These are phyloP conservation scores for Aspergillus heteromorphus DNA, from an alignment of 495 filamentous ascomycete genomes.

Conservation along the genomic window DNA sequence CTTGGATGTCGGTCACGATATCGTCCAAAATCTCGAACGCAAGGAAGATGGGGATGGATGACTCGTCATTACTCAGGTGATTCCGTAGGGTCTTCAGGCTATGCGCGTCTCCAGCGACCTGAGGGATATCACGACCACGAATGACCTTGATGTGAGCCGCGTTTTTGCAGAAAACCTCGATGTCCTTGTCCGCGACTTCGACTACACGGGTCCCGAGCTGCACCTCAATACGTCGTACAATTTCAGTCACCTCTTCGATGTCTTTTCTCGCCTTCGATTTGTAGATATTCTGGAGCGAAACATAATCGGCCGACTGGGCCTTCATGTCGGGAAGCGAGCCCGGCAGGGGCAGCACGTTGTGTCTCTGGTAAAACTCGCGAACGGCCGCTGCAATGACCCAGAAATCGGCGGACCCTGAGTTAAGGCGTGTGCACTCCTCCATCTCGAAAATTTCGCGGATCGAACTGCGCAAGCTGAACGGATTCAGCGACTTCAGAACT, in stretches of 20 bases:
- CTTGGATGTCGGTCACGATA: slow-evolving; percentile 41
- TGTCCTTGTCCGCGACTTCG: slow-evolving; percentile 63
- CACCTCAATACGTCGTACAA: slow-evolving; percentile 57
- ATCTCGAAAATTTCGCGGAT: slow-evolving; percentile 76
- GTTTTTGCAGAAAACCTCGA: slow-evolving; percentile 93
- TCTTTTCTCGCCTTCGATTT: slow-evolving; percentile 82
- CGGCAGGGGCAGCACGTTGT: slow-evolving; percentile 72
- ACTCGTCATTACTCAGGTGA: slow-evolving; percentile 40
- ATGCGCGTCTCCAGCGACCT: slow-evolving; percentile 31
- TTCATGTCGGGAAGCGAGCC: slow-evolving; percentile 98
- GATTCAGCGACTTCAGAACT: slow-evolving; percentile 75
- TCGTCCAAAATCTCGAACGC: slow-evolving; percentile 62
- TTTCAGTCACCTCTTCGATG: slow-evolving; percentile 65
- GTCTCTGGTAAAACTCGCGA: slow-evolving; percentile 62
- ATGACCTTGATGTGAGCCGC: slow-evolving; percentile 90
- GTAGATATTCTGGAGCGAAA: slow-evolving; percentile 89
- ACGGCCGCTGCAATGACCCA: slow-evolving; percentile 89
- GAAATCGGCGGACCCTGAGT: slow-evolving; percentile 51
- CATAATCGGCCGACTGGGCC: slow-evolving; percentile 85
- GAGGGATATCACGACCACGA: slow-evolving; percentile 51
- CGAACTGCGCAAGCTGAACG: slow-evolving; percentile 58
- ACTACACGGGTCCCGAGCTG: slow-evolving; percentile 40
- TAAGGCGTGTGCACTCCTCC: slow-evolving; percentile 47
- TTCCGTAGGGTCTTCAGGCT: slow-evolving; percentile 30
- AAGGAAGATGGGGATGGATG: slow-evolving; percentile 73